Evolutionary conservation across 805 yeast species (phyloP), one percentile per base, ranked within the genome.

Genomic region (Lipomyces mesembrius): DNA sequence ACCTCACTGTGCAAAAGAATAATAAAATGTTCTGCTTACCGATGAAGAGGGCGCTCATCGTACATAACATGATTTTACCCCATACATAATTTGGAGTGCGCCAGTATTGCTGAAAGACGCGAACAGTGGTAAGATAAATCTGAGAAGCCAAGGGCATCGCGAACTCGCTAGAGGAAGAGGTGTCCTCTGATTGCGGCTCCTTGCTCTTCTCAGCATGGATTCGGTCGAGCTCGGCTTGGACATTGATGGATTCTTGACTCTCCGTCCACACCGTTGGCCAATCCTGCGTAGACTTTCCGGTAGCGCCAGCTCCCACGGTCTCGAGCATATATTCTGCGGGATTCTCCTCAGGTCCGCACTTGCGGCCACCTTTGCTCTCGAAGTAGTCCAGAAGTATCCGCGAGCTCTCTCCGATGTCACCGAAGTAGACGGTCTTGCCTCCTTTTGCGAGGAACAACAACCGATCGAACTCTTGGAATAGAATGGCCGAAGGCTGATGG

Each of bases 261-360:
- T 22, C 32, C n/a, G 14, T 11, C 67, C 67, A 90, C 60, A 89
- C 91, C 73, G 89, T 87, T 35, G 60, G 70, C 71, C 74, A 77
- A 57, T 78, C 79, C n/a, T 62, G 57, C 22, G 66, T 65, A 7
- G 76, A 74, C 9, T 55, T 58, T 3, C 77, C 74, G 25, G 76
- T 79, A 61, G 78, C 78, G 61, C 75, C 79, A 65, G 79, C 81
- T 37, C 84, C 82, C 62, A 75, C 71, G 82, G 55, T 64, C 69
- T 89, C 89, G 78, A 91, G 82, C 95, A 91, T 91, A 94, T 96
- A 91, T 80, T 91, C 96, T 14, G 92, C 93, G 27, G 94, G 94
- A 71, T 89, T 89, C 7, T 90, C 91, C 55, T 82, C 82, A 4
- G 81, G 79, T 20, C 92, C 91, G 79, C 93, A 89, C 62, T 80